Base-by-base conservation (phyloP, 495 filamentous ascomycete species). In the Beverwykella pulmonaria region DNA sequence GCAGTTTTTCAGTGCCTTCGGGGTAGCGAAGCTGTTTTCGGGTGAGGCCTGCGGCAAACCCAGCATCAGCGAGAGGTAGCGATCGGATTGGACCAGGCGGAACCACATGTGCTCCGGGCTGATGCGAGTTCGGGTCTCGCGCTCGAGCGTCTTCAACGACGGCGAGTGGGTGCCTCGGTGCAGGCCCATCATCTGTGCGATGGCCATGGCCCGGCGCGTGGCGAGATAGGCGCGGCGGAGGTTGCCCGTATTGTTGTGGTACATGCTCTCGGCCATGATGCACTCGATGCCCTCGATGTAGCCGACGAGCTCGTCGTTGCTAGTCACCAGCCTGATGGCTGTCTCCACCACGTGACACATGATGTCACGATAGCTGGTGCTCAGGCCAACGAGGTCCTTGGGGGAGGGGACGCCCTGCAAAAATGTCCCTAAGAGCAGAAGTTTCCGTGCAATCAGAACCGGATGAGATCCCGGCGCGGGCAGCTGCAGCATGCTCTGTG, bases 251-350 rank as follows among this genome's bases (percentile, higher is more conserved):
- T 82, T 78, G 27, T 70, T 74, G 1, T 83, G 79, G 69, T 79
- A 83, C 50, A 79, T 53, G 23, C 69, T 70, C 63, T 84, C 82
- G 9, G 83, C 65, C 56, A 84, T 78, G 53, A 84, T 71, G 62
- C 79, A 83, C 53, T 83, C 80, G 3, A 84, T 48, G 14, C 78
- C 80, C 55, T 86, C 82, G 41, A 84, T 49, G 1, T 71, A 79
- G 59, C 75, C 70, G 39, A 77, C 59, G 10, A 84, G 74, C 20
- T 79, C 77, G 41, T 84, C 81, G 58, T 82, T 79, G 27, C 73
- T 75, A 0, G 76, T 82, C 7, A 84, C 79, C 4, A 80, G 66
- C n/a, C 61, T 74, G 27, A 64, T 75, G 20, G 78, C 80, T 14
- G 69, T 75, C 0, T 81, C 74, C 8, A 77, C 73, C 0, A 78